These are phyloP conservation scores for Chaetomiaceae sp. DNA, from an alignment of 2,329 filamentous ascomycete genomes.

Conservation along the genomic window DNA sequence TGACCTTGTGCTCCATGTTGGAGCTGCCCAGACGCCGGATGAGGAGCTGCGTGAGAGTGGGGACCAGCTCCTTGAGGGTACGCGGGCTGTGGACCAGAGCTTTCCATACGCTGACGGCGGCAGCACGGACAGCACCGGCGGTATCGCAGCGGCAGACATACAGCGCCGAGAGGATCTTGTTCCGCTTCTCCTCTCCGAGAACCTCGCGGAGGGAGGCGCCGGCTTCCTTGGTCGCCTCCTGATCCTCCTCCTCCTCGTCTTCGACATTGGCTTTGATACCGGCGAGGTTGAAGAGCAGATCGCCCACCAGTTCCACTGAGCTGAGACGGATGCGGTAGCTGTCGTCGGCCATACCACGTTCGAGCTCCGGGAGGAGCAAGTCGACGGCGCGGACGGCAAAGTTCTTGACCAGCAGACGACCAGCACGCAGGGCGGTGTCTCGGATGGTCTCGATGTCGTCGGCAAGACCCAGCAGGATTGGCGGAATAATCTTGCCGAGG, in stretches of 20 bases:
- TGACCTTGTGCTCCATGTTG: constrained; percentile 98
- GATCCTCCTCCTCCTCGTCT: constrained; percentile 72
- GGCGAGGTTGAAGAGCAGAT: constrained; percentile 94
- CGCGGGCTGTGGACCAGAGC: constrained; percentile 86
- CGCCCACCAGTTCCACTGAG: constrained; percentile 94
- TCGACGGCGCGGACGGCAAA: constrained; percentile 95
- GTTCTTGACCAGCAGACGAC: constrained; percentile 94
- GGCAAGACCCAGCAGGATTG: constrained; percentile 87
- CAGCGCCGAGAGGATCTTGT: constrained; percentile 93
- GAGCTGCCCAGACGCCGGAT: constrained; percentile 90
- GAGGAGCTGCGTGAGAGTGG: constrained; percentile 89
- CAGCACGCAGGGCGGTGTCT: constrained; percentile 91
- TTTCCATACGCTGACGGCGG: constrained; percentile 94
- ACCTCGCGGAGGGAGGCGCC: constrained; percentile 90
- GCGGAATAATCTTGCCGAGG: constrained; percentile 89
- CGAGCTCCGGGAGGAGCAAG: constrained; percentile 85
- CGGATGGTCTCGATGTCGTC: constrained; percentile 96
- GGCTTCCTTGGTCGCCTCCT: constrained; percentile 73
- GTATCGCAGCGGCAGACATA: constrained; percentile 99
- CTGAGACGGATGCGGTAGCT: constrained; percentile 97
- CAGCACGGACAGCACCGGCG: constrained; percentile 80
- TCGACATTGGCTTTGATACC: constrained; percentile 79
- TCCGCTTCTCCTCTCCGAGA: constrained; percentile 90
- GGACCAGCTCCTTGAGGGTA: constrained; percentile 91
- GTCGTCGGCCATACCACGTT: constrained; percentile 94